Evolutionary conservation across 2,329 filamentous ascomycete species (phyloP).

Genomic region (Aspergillus sp.): DNA sequence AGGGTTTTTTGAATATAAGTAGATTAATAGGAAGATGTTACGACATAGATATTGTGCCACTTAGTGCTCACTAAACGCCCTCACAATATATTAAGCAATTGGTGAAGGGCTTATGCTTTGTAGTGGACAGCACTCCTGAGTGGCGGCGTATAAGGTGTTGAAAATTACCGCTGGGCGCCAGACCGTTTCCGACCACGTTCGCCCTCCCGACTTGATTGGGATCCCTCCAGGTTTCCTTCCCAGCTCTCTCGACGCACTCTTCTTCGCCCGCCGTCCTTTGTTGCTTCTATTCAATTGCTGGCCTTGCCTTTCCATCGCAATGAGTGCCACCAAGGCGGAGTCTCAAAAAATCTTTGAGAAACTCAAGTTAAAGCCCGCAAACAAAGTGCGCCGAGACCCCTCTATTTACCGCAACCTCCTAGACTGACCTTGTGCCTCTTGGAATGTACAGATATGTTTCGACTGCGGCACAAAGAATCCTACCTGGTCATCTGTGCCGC

Average conservation of each 20-base stretch:
- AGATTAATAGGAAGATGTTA: not conserved
- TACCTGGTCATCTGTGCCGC: slow-evolving; percentile 95
- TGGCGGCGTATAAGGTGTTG: not conserved
- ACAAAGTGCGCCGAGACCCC: slow-evolving; percentile 68
- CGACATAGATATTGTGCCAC: not conserved
- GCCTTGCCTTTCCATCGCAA: slow-evolving; percentile 31
- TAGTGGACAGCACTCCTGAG: not conserved
- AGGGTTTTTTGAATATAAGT: not conserved
- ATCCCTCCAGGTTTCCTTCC: slow-evolving; percentile 16
- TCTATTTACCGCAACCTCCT: slow-evolving; percentile 17
- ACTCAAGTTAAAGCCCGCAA: slow-evolving; percentile 88
- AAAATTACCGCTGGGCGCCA: slow-evolving; percentile 9
- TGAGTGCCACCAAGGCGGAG: slow-evolving; percentile 84
- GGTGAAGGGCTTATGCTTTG: not conserved
- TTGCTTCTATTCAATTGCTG: slow-evolving; percentile 1
- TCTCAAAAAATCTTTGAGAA: slow-evolving; percentile 98
- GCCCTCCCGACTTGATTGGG: slow-evolving; percentile 27
- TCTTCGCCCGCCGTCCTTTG: slow-evolving; percentile 8
- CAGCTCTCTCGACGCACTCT: slow-evolving; percentile 10
- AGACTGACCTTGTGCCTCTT: not conserved
- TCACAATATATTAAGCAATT: not conserved
- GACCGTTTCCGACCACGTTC: slow-evolving; percentile 38
- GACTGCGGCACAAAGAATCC: slow-evolving; percentile 97
- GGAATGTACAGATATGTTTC: slow-evolving; percentile 75
- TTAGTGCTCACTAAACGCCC: not conserved